Base-by-base conservation (phyloP, 2,329 filamentous ascomycete species). In the Paecilomyces niveus region DNA sequence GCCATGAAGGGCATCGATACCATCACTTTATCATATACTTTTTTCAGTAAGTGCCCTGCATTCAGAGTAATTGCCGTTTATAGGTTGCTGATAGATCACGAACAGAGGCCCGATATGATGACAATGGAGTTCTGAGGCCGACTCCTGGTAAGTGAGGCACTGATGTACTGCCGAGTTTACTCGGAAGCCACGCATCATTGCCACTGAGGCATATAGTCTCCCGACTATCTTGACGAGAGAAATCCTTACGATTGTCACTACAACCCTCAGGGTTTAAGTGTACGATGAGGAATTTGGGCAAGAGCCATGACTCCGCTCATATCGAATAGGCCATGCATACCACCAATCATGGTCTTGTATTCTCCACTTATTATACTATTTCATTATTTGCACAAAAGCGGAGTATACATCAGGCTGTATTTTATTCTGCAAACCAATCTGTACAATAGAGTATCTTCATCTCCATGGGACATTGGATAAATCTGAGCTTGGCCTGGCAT, bases 1-100 rank as follows among this genome's bases (percentile, higher is more conserved):
- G 92, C 89, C 63, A 97, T 97, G 93, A 90, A 84, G 76, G 89
- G 89, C 0, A 90, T 99, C 62, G 91, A 97, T 78, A 96, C 92
- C 1, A 92, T 99, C 57, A 99, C 94, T 33, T 76, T 99, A 69
- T 96, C 88, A 66, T 99, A 99, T 78, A 99, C 94, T 0, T 99
- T 99, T 73, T 99, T 99, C 75, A 99, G 92, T 96, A 79, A 80
- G 90, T 29, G n/a, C 53, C 5, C 5, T 6, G 13, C 22, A 2
- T 15, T 3, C 6, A 3, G 51, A 58, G 6, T 31, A 33, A 57
- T 15, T 18, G 11, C 53, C 3, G 59, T 39, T 18, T 29, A 15
- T 50, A 54, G 22, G 24, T 18, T 67, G 63, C 76, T 83, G 63
- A 83, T 63, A 9, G 10, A 52, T 15, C 22, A 33, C 39, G 26